Evolutionary conservation across 305 asterid species (phyloP).

Genomic region (Solanum hybrid): DNA sequence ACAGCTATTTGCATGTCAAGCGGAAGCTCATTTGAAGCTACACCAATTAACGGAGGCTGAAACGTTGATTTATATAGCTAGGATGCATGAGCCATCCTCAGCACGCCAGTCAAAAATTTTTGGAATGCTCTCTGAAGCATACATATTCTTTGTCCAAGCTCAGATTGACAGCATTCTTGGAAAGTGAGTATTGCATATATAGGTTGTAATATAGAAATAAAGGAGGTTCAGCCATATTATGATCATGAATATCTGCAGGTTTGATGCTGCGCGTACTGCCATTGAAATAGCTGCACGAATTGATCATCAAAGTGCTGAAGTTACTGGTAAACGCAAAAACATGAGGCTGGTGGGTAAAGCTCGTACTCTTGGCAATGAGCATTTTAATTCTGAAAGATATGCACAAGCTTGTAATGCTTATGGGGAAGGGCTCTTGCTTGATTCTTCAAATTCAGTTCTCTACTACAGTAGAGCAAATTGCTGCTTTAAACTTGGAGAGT

Average conservation of each 20-base stretch:
- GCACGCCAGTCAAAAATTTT: conserved; percentile 32
- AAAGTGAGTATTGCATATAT: conserved; percentile 40
- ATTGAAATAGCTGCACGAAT: conserved; percentile 51
- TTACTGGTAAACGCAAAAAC: conserved; percentile 33
- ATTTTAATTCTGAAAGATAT: conserved; percentile 62
- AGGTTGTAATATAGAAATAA: not conserved
- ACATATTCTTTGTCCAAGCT: conserved; percentile 45
- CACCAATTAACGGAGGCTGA: conserved; percentile 57
- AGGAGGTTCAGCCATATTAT: not conserved
- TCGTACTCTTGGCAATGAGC: conserved; percentile 78
- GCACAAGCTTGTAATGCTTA: conserved; percentile 87
- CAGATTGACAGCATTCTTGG: conserved; percentile 62
- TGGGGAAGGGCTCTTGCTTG: conserved; percentile 64
- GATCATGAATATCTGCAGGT: conserved; percentile 39
- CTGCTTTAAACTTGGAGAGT: conserved; percentile 69
- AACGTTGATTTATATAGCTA: conserved; percentile 26
- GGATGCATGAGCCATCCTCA: conserved; percentile 18
- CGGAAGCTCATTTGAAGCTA: conserved; percentile 83
- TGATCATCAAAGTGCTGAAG: conserved; percentile 53
- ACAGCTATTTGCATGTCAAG: conserved; percentile 81
- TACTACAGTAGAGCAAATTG: conserved; percentile 96
- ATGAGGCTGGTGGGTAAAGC: conserved; percentile 56
- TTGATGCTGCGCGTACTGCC: conserved; percentile 48
- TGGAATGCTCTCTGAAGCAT: conserved; percentile 68
- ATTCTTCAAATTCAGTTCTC: conserved; percentile 69